Base-by-base conservation (phyloP, 208 protist species). In the Trichomonas vaginalis region DNA sequence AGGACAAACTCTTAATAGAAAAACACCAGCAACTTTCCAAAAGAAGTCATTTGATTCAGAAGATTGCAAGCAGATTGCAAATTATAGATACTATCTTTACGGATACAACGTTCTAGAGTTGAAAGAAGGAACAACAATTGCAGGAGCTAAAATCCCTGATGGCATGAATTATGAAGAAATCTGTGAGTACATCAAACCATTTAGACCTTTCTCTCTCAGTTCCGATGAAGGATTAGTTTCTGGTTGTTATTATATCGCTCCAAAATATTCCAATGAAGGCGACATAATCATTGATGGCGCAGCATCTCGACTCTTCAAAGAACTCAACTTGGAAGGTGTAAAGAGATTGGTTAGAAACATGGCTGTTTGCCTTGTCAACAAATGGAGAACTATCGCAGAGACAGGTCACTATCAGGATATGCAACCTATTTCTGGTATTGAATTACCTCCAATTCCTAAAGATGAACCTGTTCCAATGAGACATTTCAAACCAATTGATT, bases 211-310 rank as follows among this genome's bases (percentile, higher is more conserved):
- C 45, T 92, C 86, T 39, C 15, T 35, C 15, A n/a, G 14, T 51
- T 49, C 86, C 2, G n/a, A n/a, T n/a, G 2, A 32, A 3, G 86
- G 86, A 2, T 3, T 70, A 6, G 3, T 92, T 39, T 56, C 45
- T 39, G 42, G 40, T 10, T 12, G 23, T 0, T 92, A 92, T 47
- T 92, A 92, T 39, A 10, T 47, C 8, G 32, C 82, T 14, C 86
- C 86, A 39, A 45, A 8, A 35, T 3, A 48, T 39, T 51, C 23
- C 1, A 56, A 48, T 27, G 45, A 92, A 9, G 86, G 86, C 45
- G 86, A 92, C 56, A 51, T 92, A 14, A 92, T 92, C 0, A 92
- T 92, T 92, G 86, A 92, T 47, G 42, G 86, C 37, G 86, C 40
- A 10, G 23, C 27, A 39, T 92, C 86, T 17, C 48, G 45, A 51